Base-by-base conservation (phyloP, 345 rosid species). In the Lepidium didymum region DNA sequence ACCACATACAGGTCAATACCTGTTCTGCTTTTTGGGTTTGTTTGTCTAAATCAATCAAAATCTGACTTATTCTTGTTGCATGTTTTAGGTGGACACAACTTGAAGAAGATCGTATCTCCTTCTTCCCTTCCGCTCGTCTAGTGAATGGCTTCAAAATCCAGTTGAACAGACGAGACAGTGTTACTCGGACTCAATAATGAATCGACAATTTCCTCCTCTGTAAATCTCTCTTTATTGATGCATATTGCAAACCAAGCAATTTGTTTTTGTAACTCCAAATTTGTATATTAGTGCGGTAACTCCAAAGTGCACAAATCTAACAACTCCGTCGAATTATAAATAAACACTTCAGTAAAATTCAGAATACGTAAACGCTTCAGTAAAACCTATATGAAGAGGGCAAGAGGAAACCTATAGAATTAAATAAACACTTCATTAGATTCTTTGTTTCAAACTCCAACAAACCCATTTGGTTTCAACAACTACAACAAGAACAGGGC, bases 81-180 rank as follows among this genome's bases (percentile, higher is more conserved):
- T 29, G 46, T 18, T 18, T 3, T 45, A 87, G 95, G 78, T 91
- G 96, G 97, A 82, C 71, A 23, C 96, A 91, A 41, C 62, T 88
- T 7, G 87, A 83, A 70, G 88, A 80, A 73, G 97, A 91, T 54
- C 78, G 67, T 8, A 82, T 84, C 75, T 85, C 96, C 31, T 91
- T 91, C 81, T 89, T 91, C 56, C 97, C 96, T 16, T 79, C 96
- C 0, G 96, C 97, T 47, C 86, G 97, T 44, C 81, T 91, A 15
- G 90, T 88, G 44, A 89, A 91, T 57, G 97, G 97, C 21, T 87
- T 91, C 60, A 82, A 82, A 59, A 81, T 91, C 75, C 77, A 76
- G 36, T 34, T 87, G 70, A 72, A 23, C 21, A 85, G 75, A 36
- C 78, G 67, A 4, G 61, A 59, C 43, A 54, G 7, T 11, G 69